phyloP scores from a whole-genome alignment of 2,329 filamentous ascomycete species.

The Sporothrix inflata region DNA sequence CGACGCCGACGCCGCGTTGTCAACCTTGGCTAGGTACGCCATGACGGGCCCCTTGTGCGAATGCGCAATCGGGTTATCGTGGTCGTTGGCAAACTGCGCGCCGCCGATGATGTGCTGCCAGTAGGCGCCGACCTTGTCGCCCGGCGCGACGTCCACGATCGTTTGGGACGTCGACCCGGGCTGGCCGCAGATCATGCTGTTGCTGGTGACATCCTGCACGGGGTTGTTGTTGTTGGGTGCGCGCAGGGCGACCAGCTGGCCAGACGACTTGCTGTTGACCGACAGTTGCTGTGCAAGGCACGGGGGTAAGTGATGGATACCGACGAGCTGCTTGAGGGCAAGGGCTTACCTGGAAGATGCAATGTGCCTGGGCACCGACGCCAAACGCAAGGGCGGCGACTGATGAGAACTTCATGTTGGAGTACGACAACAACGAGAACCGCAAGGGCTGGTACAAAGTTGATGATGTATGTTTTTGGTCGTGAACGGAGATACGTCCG shows the following conservation, averaged over 20 bases:
- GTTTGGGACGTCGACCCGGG: slow-evolving; percentile 46
- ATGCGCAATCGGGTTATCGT: slow-evolving; percentile 57
- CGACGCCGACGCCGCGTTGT: slow-evolving; percentile 51
- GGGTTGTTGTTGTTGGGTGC: slow-evolving; percentile 57
- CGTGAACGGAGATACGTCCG: background rate
- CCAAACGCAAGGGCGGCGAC: slow-evolving; percentile 42
- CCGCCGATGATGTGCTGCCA: slow-evolving; percentile 60
- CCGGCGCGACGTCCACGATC: slow-evolving; percentile 54
- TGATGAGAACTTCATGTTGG: slow-evolving; percentile 10
- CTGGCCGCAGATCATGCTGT: slow-evolving; percentile 55
- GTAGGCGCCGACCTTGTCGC: slow-evolving; percentile 55
- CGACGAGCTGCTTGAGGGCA: background rate
- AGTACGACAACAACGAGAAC: background rate
- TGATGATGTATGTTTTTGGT: background rate
- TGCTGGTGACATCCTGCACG: slow-evolving; percentile 53
- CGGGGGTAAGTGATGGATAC: too few species aligned
- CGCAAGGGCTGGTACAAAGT: background rate
- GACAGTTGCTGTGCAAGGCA: slow-evolving; percentile 53
- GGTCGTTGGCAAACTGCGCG: slow-evolving; percentile 52
- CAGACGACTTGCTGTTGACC: slow-evolving; percentile 51
- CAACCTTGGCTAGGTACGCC: slow-evolving; percentile 57
- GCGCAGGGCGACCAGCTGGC: slow-evolving; percentile 51
- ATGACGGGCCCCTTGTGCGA: slow-evolving; percentile 60
- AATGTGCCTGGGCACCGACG: slow-evolving; percentile 46
- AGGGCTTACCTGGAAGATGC: slow-evolving; percentile 48